Percentiles rank a stretch among this genome's conserved stretches.
These are phyloP conservation scores for Kwoniella shivajii DNA, from an alignment of 1,284 basidiomycete genomes.

Conservation along the genomic window DNA sequence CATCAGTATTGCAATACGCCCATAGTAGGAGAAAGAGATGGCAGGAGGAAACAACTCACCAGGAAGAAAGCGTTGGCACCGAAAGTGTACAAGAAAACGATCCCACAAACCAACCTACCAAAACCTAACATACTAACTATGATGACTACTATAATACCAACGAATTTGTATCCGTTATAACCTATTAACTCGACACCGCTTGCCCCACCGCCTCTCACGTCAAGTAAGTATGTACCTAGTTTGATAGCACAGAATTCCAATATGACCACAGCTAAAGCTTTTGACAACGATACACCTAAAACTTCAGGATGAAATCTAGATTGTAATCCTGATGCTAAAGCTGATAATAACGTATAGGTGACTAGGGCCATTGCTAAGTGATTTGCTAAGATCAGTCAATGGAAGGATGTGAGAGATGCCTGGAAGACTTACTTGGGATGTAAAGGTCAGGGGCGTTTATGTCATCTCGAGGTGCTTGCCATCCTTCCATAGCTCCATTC, in stretches of 20 bases:
- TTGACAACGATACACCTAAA: constrained; percentile 81
- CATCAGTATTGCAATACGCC: too few species aligned
- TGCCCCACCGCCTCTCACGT: constrained; percentile 73
- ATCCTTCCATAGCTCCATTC: constrained; percentile 67
- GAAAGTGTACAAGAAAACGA: constrained; percentile 81
- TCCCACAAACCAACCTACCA: constrained; percentile 66
- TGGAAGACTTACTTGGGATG: constrained; percentile 73
- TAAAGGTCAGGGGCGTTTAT: constrained; percentile 96
- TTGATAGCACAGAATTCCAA: constrained; percentile 87
- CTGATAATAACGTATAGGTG: constrained; percentile 88
- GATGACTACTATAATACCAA: constrained; percentile 62
- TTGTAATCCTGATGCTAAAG: constrained; percentile 80
- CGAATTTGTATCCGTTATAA: constrained; percentile 97
- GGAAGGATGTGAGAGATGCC: background rate
- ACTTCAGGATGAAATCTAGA: constrained; percentile 86
- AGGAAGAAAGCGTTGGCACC: constrained; percentile 92
- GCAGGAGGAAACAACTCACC: constrained; percentile 57
- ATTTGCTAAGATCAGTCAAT: background rate
- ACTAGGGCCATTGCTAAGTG: constrained; percentile 86
- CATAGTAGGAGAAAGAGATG: background rate
- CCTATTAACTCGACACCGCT: constrained; percentile 63
- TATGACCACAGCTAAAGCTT: constrained; percentile 76
- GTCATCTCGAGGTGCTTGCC: constrained; percentile 87
- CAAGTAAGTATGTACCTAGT: constrained; percentile 85
- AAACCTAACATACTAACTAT: constrained; percentile 54